These are phyloP conservation scores for Pseudogymnoascus sp. DNA, from an alignment of 2,329 filamentous ascomycete species.

Conservation along the genomic window DNA sequence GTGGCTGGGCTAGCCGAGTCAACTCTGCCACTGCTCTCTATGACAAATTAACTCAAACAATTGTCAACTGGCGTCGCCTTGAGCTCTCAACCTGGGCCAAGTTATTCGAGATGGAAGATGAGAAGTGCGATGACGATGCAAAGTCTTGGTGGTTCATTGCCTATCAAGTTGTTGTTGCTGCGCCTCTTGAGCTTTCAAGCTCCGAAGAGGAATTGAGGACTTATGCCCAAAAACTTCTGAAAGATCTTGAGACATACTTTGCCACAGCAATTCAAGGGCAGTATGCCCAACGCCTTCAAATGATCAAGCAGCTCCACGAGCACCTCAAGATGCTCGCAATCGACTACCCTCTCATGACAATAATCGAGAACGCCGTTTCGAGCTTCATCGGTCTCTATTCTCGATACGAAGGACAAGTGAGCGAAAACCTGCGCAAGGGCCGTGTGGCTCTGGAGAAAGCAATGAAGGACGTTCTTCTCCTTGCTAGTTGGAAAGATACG, in stretches of 20 bases:
- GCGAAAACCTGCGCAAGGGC: constrained; percentile 57
- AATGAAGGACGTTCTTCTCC: constrained; percentile 83
- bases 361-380: constrained; percentile 55
- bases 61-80: constrained; percentile 82
- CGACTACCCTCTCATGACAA: constrained; percentile 48
- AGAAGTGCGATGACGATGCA: constrained; percentile 67
- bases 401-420: constrained; percentile 59
- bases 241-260: constrained; percentile 72
- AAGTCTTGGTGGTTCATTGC: constrained; percentile 94
- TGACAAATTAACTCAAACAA: constrained; percentile 67
- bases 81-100: constrained; percentile 89
- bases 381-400: constrained; percentile 73
- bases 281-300: constrained; percentile 60
- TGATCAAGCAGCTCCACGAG: constrained; percentile 56
- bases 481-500: constrained; percentile 97
- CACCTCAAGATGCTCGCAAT: constrained; percentile 55
- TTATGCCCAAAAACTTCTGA: constrained; percentile 63
- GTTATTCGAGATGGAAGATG: constrained; percentile 74
- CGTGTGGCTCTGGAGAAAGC: constrained; percentile 74
- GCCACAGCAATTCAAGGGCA: constrained; percentile 72
- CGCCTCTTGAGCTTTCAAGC: constrained; percentile 57
- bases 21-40: constrained; percentile 64
- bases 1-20: constrained; percentile 73
- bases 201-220: constrained; percentile 48
- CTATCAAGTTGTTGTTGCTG: constrained; percentile 79